Base-by-base conservation (phyloP, 768 basidiomycete species). In the Xanthoconium purpureum region DNA sequence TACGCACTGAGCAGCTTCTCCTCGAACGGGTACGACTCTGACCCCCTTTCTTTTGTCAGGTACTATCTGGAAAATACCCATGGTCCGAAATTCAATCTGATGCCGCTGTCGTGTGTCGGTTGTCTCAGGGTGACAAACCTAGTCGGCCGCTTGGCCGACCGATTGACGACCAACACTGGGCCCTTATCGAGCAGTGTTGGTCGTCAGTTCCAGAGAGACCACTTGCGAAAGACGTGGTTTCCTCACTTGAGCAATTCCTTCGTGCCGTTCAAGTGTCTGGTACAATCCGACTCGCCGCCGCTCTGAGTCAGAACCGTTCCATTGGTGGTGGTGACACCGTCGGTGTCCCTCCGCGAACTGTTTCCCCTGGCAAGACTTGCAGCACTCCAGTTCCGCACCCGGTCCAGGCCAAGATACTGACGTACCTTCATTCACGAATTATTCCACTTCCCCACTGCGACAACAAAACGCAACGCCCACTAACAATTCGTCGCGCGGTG, bases 131-230 rank as follows among this genome's bases (percentile, higher is more conserved):
- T 10, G 9, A 3, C 39, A 52, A 48, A 24, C 55, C 58, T 30
- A 6, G 3, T 14, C 15, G 47, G 9, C 55, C 49, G 6, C 30
- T n/a, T 3, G 11, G 6, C 0, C 50, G 29, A 28, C 29, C 50
- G 15, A 47, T 59, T 11, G 49, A 57, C n/a, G 55, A 57, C 12
- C 55, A 17, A 1, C 55, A 60, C 40, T 59, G 47, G 51, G 11
- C 20, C 7, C 36, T 58, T 20, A 38, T 60, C 10, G 15, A 54
- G 36, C 38, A 11, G 13, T 60, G 59, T n/a, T 58, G 44, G 56
- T 53, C 47, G 7, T 30, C 44, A 9, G 24, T 47, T 20, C 10
- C 11, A 6, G 49, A 55, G 17, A 50, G 49, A 14, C 47, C 56
- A 0, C 33, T 13, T 30, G 40, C 50, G 3, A 17, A 30, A 20